Conservation (phyloP, 2,329 filamentous ascomycete species). For the Colletotrichum spaethianum region DNA sequence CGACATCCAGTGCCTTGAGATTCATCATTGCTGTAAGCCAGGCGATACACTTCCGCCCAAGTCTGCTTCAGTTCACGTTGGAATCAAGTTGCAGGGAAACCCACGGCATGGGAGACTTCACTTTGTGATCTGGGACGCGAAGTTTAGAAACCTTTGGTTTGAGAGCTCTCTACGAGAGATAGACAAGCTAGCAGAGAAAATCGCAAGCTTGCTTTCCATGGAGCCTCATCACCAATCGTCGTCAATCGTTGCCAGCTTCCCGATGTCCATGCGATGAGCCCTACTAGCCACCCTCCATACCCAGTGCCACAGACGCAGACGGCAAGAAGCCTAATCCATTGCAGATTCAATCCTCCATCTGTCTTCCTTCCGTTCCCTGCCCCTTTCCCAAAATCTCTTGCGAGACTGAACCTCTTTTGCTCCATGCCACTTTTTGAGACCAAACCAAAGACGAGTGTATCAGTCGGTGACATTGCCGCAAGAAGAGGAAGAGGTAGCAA, state of each 20-base stretch:
- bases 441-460: background rate
- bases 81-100: background rate
- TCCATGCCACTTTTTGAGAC: background rate
- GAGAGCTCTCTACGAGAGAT: background rate
- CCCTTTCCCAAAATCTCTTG: background rate
- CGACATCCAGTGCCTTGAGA: background rate
- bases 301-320: background rate
- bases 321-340: background rate
- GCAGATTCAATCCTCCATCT: background rate
- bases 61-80: too few species aligned
- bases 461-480: background rate
- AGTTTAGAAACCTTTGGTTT: background rate
- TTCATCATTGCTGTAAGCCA: background rate
- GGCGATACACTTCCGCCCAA: background rate
- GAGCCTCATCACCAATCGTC: background rate
- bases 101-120: background rate
- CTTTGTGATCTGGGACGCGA: background rate
- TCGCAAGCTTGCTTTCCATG: background rate
- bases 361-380: background rate
- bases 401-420: background rate
- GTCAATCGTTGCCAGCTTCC: background rate
- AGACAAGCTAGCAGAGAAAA: background rate
- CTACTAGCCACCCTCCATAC: slow-evolving; percentile 2
- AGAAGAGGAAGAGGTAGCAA: background rate
- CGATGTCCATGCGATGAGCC: slow-evolving; percentile 5